These are phyloP conservation scores for Fonsecaea nubica DNA, from an alignment of 2,329 filamentous ascomycete species.

Conservation along the genomic window DNA sequence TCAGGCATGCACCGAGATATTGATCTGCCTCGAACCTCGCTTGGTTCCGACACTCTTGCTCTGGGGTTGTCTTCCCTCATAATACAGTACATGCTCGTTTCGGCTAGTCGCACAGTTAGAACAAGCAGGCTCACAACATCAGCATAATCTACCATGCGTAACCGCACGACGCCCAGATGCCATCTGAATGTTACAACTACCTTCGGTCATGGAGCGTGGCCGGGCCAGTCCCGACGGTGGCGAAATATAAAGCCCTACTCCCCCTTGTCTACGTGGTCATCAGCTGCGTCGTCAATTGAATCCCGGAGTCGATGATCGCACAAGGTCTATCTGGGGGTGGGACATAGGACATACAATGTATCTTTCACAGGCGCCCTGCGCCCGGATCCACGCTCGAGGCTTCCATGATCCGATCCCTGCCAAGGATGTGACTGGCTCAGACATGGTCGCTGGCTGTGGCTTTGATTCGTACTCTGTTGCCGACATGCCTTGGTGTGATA, in stretches of 20 bases:
- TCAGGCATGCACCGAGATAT: background rate
- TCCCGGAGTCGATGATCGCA: background rate
- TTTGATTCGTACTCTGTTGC: background rate
- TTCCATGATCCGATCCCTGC: background rate
- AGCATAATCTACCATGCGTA: background rate
- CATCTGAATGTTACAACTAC: background rate
- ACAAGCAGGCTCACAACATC: background rate
- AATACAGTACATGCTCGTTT: background rate
- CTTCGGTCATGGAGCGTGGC: background rate
- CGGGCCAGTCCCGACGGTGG: background rate
- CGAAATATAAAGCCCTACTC: background rate
- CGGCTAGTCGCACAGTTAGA: background rate
- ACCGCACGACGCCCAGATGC: background rate
- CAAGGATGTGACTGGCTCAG: background rate
- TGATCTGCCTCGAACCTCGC: too few species aligned
- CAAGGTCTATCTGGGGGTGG: background rate
- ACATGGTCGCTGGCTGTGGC: background rate
- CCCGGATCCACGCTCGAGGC: background rate
- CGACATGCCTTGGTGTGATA: background rate
- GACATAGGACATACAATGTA: background rate
- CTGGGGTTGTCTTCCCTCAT: background rate
- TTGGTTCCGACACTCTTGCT: too few species aligned
- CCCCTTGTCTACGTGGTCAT: background rate
- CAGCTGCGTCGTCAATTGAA: background rate
- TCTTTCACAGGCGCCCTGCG: background rate